A percentile compares a stretch with the other conserved stretches of the same genome.
These are phyloP conservation scores for Plenodomus tracheiphilus DNA, from an alignment of 2,329 filamentous ascomycete species.

Conservation along the genomic window DNA sequence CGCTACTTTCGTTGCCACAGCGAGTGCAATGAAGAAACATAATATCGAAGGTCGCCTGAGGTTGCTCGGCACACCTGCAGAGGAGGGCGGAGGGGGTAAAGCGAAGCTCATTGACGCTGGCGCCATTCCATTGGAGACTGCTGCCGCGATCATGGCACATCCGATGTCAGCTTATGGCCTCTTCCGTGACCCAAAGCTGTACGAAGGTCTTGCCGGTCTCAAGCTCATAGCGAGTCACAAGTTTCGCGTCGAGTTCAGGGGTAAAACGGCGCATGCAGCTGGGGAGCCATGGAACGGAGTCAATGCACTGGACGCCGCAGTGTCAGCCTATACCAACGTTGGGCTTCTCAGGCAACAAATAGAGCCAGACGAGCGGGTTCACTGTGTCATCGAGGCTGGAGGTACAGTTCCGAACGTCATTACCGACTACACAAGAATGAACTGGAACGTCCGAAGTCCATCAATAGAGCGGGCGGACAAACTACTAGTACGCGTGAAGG, in stretches of 20 bases:
- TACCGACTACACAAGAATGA: constrained; percentile 45
- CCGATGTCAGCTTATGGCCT: constrained; percentile 20
- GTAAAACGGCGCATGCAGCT: constrained; percentile 44
- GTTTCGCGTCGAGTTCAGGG: constrained; percentile 28
- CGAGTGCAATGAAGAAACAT: constrained; percentile 48
- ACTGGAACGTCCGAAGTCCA: constrained; percentile 47
- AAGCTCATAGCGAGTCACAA: constrained; percentile 20
- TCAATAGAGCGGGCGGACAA: constrained; percentile 30
- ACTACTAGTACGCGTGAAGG: constrained; percentile 35
- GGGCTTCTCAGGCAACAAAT: constrained; percentile 23
- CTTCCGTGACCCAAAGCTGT: constrained; percentile 14
- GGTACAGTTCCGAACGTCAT: constrained; percentile 16
- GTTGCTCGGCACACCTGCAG: constrained; percentile 58
- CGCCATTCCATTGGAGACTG: constrained; percentile 40
- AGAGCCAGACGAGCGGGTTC: constrained; percentile 17
- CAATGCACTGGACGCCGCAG: constrained; percentile 47
- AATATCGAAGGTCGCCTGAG: constrained; percentile 51
- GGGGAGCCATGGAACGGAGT: constrained; percentile 45
- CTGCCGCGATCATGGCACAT: constrained; percentile 30
- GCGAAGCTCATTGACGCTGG: constrained; percentile 52
- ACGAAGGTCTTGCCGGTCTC: constrained; percentile 15
- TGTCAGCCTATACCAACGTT: constrained; percentile 42
- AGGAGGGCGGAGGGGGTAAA: constrained; percentile 59
- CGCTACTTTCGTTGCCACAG: constrained; percentile 53
- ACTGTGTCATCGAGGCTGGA: constrained; percentile 15